These are phyloP conservation scores for Aspergillus awamori DNA, from an alignment of 2,329 filamentous ascomycete species.

Conservation along the genomic window DNA sequence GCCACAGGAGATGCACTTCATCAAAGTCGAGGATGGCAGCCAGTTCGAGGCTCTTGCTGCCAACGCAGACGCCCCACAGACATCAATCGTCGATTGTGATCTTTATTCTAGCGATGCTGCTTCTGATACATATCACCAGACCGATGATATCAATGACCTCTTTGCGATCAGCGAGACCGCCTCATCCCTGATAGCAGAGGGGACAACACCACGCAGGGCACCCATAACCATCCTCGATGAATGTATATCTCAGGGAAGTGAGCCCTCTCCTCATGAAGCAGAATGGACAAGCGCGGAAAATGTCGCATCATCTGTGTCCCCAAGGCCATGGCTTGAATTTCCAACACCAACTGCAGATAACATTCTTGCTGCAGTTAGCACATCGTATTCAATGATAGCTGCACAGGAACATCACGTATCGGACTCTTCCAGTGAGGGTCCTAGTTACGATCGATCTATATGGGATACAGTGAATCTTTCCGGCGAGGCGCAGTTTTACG, in stretches of 20 bases:
- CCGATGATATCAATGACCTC: conserved; percentile 9
- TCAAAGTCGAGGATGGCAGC: background rate
- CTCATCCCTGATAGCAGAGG: conserved; percentile 3
- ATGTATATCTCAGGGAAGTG: background rate
- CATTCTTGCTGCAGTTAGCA: conserved; percentile 1
- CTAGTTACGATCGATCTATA: background rate
- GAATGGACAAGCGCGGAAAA: conserved; percentile 10
- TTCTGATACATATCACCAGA: conserved; percentile 17
- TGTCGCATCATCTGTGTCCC: conserved; percentile 5
- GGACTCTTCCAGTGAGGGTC: conserved; percentile 7
- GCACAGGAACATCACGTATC: conserved; percentile 6
- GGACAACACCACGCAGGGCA: background rate
- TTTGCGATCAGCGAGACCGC: conserved; percentile 15
- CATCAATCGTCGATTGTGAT: background rate
- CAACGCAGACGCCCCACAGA: background rate
- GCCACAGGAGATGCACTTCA: background rate
- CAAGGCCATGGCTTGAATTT: conserved; percentile 3
- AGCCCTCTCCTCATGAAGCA: background rate
- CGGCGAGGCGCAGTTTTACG: conserved; percentile 1
- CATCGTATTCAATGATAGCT: conserved; percentile 14
- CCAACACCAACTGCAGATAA: conserved; percentile 7
- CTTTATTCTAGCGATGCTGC: background rate
- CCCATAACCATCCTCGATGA: conserved; percentile 5
- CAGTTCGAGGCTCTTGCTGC: background rate
- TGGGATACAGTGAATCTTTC: conserved; percentile 9